Evolutionary conservation across 441 rosid species (phyloP).

Genomic region (Cnidoscolus chayamansa): DNA sequence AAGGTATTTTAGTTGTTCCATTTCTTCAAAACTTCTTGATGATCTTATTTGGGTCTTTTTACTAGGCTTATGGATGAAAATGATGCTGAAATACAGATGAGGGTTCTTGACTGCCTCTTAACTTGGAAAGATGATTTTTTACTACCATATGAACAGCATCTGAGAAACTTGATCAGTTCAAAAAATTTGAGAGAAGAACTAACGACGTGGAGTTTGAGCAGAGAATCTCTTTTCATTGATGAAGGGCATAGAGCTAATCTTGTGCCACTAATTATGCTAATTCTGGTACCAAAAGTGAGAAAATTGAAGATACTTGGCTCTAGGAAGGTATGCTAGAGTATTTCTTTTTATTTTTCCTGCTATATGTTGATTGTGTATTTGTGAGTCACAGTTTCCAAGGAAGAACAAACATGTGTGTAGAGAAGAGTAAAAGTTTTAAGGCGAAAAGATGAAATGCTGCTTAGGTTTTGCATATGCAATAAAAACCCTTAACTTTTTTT

Average conservation of each 20-base stretch:
- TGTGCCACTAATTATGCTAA: constrained; percentile 60
- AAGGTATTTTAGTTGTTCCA: not conserved
- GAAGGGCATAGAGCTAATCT: constrained; percentile 63
- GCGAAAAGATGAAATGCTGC: not conserved
- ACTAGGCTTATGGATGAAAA: constrained; percentile 84
- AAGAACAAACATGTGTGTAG: not conserved
- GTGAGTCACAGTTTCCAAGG: not conserved
- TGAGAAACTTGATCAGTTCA: constrained; percentile 76
- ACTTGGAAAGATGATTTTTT: constrained; percentile 75
- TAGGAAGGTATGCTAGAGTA: constrained; percentile 58
- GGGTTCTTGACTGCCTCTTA: constrained; percentile 83
- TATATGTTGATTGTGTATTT: not conserved
- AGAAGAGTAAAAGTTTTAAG: not conserved
- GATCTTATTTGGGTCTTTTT: constrained; percentile 26
- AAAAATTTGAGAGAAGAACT: constrained; percentile 78
- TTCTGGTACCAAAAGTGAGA: constrained; percentile 87
- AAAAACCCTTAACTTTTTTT: too few relatives aligned
- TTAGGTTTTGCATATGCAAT: too few relatives aligned
- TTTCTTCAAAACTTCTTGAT: constrained; percentile 14
- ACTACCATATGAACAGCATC: constrained; percentile 69
- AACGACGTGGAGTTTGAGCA: constrained; percentile 82
- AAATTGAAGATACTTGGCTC: constrained; percentile 77
- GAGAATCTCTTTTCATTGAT: constrained; percentile 54
- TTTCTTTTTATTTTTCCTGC: constrained; percentile 2
- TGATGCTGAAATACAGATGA: constrained; percentile 78